Conservation (phyloP, 148 eudicot genomes). For the Vaccinium myrtillus region DNA sequence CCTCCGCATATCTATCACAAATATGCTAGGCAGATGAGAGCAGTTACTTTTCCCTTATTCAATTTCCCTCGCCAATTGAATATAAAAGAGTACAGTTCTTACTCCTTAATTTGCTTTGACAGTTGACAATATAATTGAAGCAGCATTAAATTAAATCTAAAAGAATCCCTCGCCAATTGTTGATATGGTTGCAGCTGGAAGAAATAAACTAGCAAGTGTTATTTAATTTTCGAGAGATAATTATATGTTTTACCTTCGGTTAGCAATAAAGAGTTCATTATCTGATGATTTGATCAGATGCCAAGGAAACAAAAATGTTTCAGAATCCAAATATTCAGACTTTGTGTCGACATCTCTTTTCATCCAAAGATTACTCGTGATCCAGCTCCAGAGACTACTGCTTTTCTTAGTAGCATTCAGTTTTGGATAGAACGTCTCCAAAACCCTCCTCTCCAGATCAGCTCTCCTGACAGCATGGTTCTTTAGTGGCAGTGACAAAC, state of each 20-base stretch:
- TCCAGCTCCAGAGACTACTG: slow-evolving; percentile 63
- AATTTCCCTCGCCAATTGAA: not conserved
- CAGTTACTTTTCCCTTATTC: not conserved
- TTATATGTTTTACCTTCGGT: slow-evolving; percentile 54
- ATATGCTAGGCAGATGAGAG: not conserved
- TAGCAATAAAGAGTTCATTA: slow-evolving; percentile 46
- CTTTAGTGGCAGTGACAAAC: slow-evolving; percentile 36
- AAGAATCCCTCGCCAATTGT: not conserved
- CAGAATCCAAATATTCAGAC: slow-evolving; percentile 47
- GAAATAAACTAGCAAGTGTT: not conserved
- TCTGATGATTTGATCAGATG: slow-evolving; percentile 64
- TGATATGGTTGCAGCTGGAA: not conserved
- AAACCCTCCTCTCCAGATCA: slow-evolving; percentile 70
- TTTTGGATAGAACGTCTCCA: slow-evolving; percentile 70
- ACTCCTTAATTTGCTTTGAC: not conserved
- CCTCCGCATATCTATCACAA: not conserved
- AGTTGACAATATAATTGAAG: not conserved
- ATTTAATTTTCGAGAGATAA: not conserved
- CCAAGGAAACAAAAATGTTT: slow-evolving; percentile 75
- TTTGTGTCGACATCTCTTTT: slow-evolving; percentile 25
- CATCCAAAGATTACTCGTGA: slow-evolving; percentile 52
- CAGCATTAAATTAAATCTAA: not conserved
- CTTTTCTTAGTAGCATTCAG: slow-evolving; percentile 33
- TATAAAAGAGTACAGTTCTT: not conserved
- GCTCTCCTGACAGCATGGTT: slow-evolving; percentile 97